phyloP scores from a whole-genome alignment of 2,329 filamentous ascomycete genomes.

The Claviceps sp. region DNA sequence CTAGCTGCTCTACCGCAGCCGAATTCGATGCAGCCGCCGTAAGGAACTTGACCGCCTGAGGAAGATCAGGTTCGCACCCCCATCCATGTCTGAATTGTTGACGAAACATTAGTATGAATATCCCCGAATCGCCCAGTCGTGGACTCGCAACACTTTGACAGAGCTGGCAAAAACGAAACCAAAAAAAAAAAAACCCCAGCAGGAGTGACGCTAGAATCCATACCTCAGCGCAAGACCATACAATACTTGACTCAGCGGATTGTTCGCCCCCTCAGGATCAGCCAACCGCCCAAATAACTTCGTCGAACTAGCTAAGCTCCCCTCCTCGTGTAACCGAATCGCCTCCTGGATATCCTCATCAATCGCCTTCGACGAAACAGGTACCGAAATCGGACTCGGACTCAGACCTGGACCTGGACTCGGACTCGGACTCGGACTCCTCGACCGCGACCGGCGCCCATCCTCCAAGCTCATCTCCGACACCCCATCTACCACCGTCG shows the following conservation, averaged over 20 bases:
- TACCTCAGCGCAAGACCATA: constrained; percentile 84
- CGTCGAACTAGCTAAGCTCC: constrained; percentile 69
- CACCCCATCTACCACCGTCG: constrained; percentile 12
- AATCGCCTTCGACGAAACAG: constrained; percentile 36
- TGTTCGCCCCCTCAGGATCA: constrained; percentile 72
- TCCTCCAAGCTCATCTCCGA: constrained; percentile 13
- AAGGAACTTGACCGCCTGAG: constrained; percentile 68
- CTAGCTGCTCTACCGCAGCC: constrained; percentile 72
- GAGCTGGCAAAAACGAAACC: constrained; percentile 1
- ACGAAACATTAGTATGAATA: background rate
- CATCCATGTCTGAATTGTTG: constrained; percentile 61
- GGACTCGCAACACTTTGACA: background rate
- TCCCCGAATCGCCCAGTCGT: background rate
- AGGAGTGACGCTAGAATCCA: constrained; percentile 18
- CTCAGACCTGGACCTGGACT: background rate
- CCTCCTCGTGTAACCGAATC: constrained; percentile 83
- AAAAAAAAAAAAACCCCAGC: constrained; percentile 4
- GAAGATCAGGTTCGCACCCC: constrained; percentile 65
- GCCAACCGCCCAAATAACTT: constrained; percentile 72
- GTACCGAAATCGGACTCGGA: constrained; percentile 8
- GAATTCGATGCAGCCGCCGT: constrained; percentile 83
- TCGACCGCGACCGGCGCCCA: background rate
- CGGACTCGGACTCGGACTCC: background rate
- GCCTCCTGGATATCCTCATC: constrained; percentile 80
- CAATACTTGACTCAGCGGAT: constrained; percentile 87